A percentile compares a stretch with the other conserved stretches of the same genome.
Evolutionary conservation across 345 rosid genomes (phyloP).

Genomic region (Eucalyptus regnans): DNA sequence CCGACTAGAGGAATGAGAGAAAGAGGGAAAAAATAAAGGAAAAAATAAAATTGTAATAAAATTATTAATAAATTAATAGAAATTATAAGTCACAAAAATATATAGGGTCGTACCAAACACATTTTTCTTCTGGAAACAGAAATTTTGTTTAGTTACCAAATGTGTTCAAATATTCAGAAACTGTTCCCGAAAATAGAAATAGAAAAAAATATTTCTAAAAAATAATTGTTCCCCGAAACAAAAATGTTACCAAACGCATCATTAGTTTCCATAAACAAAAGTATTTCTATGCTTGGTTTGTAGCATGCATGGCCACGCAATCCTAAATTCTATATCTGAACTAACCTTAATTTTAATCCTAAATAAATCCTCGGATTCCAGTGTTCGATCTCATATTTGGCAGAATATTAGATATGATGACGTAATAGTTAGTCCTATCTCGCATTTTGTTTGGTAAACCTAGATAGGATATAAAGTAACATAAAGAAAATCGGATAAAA

Average conservation of each 20-base stretch:
- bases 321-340: background rate
- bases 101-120: fast-evolving
- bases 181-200: fast-evolving
- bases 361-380: background rate
- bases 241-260: fast-evolving
- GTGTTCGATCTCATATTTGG: background rate
- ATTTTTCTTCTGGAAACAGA: fast-evolving
- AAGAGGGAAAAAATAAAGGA: too few species aligned
- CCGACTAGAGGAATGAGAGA: too few species aligned
- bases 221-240: fast-evolving
- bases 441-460: background rate
- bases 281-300: background rate
- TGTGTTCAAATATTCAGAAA: too few species aligned
- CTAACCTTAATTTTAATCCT: background rate
- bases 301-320: background rate
- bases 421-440: background rate
- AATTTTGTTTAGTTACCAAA: too few species aligned
- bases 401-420: background rate
- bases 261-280: background rate
- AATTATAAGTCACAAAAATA: too few species aligned
- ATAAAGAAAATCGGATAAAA: background rate
- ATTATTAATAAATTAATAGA: too few species aligned
- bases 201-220: too few species aligned
- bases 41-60: too few species aligned
- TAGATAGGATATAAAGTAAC: background rate